phyloP scores from a whole-genome alignment of 208 protist genomes.

The Trypanosoma boissoni region DNA sequence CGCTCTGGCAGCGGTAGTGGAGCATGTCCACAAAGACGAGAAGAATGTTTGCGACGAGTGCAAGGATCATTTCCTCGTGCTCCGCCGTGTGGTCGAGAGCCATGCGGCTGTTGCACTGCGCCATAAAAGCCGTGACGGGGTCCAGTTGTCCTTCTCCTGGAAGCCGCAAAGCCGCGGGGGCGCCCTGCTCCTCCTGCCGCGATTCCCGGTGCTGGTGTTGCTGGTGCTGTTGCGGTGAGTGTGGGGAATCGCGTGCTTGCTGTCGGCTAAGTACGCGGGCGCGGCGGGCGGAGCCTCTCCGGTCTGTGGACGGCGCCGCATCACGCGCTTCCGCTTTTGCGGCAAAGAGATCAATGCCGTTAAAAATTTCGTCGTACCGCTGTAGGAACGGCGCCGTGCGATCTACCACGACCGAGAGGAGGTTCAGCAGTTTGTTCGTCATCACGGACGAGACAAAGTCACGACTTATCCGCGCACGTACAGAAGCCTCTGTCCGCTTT shows the following conservation, averaged over 20 bases:
- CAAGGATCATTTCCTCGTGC: constrained; percentile 71
- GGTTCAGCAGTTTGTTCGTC: constrained; percentile 80
- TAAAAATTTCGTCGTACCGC: constrained; percentile 64
- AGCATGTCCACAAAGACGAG: constrained; percentile 74
- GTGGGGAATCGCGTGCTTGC: background rate
- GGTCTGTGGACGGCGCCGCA: constrained; percentile 9
- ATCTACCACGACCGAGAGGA: constrained; percentile 79
- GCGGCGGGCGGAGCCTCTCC: constrained; percentile 10
- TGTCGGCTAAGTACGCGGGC: constrained; percentile 23
- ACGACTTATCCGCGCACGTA: constrained; percentile 75
- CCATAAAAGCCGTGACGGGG: constrained; percentile 51
- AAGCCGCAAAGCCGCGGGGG: too few species aligned
- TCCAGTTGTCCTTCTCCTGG: constrained; percentile 35
- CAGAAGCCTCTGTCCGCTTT: constrained; percentile 17
- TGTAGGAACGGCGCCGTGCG: constrained; percentile 65
- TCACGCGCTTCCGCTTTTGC: constrained; percentile 51
- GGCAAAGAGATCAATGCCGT: constrained; percentile 71
- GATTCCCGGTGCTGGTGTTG: background rate
- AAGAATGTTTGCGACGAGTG: constrained; percentile 60
- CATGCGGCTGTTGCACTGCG: constrained; percentile 50
- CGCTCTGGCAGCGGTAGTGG: constrained; percentile 54
- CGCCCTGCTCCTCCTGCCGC: too few species aligned
- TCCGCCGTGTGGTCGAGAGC: constrained; percentile 66
- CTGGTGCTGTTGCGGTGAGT: background rate
- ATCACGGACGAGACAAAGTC: constrained; percentile 70